Evolutionary conservation across 2,329 filamentous ascomycete species (phyloP).

Genomic region (Talaromyces funiculosus): DNA sequence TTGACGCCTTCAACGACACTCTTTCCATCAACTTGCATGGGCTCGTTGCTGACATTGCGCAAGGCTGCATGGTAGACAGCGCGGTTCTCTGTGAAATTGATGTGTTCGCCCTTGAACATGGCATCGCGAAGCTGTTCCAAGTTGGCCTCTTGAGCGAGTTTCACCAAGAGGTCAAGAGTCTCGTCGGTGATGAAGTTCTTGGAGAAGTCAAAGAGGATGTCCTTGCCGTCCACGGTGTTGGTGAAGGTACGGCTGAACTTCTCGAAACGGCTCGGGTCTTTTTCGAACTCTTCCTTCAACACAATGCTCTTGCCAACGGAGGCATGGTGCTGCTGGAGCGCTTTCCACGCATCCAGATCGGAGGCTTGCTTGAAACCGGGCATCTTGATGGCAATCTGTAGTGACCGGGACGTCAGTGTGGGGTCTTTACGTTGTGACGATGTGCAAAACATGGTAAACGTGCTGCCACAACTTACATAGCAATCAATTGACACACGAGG

Average conservation of each 20-base stretch:
- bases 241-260: conserved; percentile 84
- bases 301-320: conserved; percentile 81
- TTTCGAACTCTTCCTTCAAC: conserved; percentile 85
- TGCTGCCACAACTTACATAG: not conserved
- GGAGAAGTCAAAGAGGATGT: conserved; percentile 96
- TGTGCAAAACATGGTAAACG: not conserved
- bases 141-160: conserved; percentile 86
- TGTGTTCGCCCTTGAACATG: conserved; percentile 97
- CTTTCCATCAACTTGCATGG: conserved; percentile 76
- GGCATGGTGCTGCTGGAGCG: conserved; percentile 86
- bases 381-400: conserved; percentile 22
- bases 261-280: conserved; percentile 80
- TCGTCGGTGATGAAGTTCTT: conserved; percentile 98
- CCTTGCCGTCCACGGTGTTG: conserved; percentile 69
- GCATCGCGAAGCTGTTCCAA: conserved; percentile 90
- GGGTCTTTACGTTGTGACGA: conserved; percentile 13
- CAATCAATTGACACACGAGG: conserved; percentile 8
- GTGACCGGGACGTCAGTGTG: conserved; percentile 23
- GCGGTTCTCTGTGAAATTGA: conserved; percentile 97
- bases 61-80: conserved; percentile 94
- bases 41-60: conserved; percentile 80
- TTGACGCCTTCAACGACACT: conserved; percentile 94
- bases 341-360: conserved; percentile 78
- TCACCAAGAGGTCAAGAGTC: conserved; percentile 76
- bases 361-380: conserved; percentile 62